Percentiles rank a stretch among this genome's conserved stretches.
Conservation (phyloP, 306 rosid species). For the Cucurbita pepo region DNA sequence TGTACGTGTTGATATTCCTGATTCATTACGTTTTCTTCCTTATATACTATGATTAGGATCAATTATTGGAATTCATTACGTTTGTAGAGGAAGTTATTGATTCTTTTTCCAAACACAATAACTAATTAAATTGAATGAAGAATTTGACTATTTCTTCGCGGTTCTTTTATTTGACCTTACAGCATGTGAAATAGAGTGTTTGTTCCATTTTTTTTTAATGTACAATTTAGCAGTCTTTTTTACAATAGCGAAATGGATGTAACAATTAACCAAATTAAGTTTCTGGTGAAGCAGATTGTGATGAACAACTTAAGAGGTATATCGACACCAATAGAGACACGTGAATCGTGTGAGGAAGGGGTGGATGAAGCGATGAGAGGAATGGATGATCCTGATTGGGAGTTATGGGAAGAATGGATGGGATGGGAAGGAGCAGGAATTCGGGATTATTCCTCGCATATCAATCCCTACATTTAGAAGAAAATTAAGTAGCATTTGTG, state of each 20-base stretch:
- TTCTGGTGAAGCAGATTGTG: slow-evolving; percentile 25
- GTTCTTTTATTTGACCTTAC: too few relatives aligned
- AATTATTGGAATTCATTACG: not conserved
- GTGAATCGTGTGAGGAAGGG: slow-evolving; percentile 19
- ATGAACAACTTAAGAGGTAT: slow-evolving; percentile 58
- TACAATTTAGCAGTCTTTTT: too few relatives aligned
- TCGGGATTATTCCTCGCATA: slow-evolving; percentile 64
- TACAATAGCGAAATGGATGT: too few relatives aligned
- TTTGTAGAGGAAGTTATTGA: too few relatives aligned
- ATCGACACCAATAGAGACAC: slow-evolving; percentile 7
- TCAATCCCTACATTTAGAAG: slow-evolving; percentile 58
- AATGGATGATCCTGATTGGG: slow-evolving; percentile 51
- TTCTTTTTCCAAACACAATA: too few relatives aligned
- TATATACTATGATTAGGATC: not conserved
- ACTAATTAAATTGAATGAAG: too few relatives aligned
- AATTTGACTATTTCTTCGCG: too few relatives aligned
- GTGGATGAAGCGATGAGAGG: slow-evolving; percentile 43
- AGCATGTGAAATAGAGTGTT: not conserved
- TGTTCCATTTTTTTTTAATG: not conserved
- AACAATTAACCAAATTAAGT: too few relatives aligned
- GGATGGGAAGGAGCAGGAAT: slow-evolving; percentile 99
- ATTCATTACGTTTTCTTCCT: not conserved
- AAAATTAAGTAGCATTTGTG: not conserved
- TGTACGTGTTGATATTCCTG: slow-evolving; percentile 20
- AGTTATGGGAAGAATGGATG: slow-evolving; percentile 96